phyloP scores from a whole-genome alignment of 2,329 filamentous ascomycete species.

The Penicillium sp. region DNA sequence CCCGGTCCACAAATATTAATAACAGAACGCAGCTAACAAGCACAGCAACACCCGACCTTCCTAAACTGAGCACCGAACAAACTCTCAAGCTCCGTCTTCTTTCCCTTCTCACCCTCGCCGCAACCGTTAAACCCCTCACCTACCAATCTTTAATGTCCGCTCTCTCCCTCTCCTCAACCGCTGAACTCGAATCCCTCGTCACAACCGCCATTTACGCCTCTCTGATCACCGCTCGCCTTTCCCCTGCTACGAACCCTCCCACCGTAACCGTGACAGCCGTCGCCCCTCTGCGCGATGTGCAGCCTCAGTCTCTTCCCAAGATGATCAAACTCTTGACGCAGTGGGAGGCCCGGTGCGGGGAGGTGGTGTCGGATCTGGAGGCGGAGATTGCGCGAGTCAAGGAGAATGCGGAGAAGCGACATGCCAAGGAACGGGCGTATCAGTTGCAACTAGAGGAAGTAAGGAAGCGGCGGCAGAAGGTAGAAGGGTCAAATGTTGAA shows the following conservation, averaged over 20 bases:
- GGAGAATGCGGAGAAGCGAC: slow-evolving; percentile 51
- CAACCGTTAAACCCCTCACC: slow-evolving; percentile 61
- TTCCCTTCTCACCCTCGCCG: slow-evolving; percentile 75
- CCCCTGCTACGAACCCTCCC: slow-evolving; percentile 73
- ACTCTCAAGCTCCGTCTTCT: slow-evolving; percentile 82
- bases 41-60: slow-evolving; percentile 55
- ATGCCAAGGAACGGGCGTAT: slow-evolving; percentile 48
- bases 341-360: slow-evolving; percentile 75
- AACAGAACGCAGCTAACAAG: slow-evolving; percentile 1
- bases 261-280: slow-evolving; percentile 73
- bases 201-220: slow-evolving; percentile 83
- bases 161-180: slow-evolving; percentile 61
- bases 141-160: slow-evolving; percentile 64
- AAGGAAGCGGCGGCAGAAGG: slow-evolving; percentile 37
- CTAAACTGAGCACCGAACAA: slow-evolving; percentile 67
- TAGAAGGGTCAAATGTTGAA: not conserved
- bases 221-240: slow-evolving; percentile 75
- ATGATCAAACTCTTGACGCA: slow-evolving; percentile 64
- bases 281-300: slow-evolving; percentile 78
- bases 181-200: slow-evolving; percentile 78
- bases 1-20: not conserved
- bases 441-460: slow-evolving; percentile 48
- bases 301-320: slow-evolving; percentile 62
- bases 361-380: slow-evolving; percentile 69
- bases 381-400: slow-evolving; percentile 65